phyloP scores from a whole-genome alignment of 305 asterid genomes.

The Rubia occidens region DNA sequence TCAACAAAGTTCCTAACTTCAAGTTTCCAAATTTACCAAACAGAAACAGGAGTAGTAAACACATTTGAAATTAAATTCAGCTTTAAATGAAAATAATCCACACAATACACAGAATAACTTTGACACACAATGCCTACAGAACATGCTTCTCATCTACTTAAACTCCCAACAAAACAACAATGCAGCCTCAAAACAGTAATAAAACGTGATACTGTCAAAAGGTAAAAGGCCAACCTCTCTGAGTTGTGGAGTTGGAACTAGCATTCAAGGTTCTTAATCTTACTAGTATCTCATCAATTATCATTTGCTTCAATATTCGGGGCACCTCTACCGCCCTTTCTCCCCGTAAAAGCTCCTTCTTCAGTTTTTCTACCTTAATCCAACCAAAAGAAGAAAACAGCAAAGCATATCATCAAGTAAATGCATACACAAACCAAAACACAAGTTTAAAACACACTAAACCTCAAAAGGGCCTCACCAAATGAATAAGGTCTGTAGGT shows the following conservation, averaged over 20 bases:
- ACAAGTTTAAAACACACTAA: slow-evolving; percentile 13
- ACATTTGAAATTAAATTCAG: neutral
- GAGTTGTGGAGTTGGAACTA: slow-evolving; percentile 39
- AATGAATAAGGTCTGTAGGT: slow-evolving; percentile 59
- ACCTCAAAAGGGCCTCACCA: slow-evolving; percentile 41
- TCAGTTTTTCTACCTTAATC: slow-evolving; percentile 48
- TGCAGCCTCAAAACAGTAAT: neutral
- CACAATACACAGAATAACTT: neutral
- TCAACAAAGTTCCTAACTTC: neutral
- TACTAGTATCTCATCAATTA: slow-evolving; percentile 44
- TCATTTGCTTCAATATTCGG: slow-evolving; percentile 40
- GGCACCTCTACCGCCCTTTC: slow-evolving; percentile 51
- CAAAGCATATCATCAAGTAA: slow-evolving; percentile 9
- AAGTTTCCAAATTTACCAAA: neutral
- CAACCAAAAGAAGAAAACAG: slow-evolving; percentile 16
- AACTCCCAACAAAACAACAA: neutral
- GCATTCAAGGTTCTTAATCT: slow-evolving; percentile 48
- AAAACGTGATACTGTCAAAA: slow-evolving; percentile 9
- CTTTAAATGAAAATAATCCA: neutral
- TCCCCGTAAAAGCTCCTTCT: slow-evolving; percentile 33
- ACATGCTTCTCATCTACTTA: neutral
- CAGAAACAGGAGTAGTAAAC: neutral
- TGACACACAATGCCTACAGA: neutral
- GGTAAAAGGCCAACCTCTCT: slow-evolving; percentile 40
- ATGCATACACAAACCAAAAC: slow-evolving; percentile 1